Evolutionary conservation across 2,329 filamentous ascomycete species (phyloP).

Genomic region (Xylariaceae sp.): DNA sequence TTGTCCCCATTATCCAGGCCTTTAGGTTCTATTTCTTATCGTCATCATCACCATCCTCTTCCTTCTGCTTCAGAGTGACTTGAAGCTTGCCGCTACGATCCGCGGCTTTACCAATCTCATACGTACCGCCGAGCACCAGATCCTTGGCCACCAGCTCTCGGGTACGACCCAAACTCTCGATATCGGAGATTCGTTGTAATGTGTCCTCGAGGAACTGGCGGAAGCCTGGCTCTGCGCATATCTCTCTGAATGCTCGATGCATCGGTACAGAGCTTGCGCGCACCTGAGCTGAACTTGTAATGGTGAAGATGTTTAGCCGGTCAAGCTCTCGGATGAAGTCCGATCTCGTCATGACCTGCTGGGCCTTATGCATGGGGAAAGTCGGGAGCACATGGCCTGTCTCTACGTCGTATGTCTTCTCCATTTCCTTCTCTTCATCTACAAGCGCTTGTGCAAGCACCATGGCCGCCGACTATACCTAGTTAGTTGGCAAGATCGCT

Average conservation of each 20-base stretch:
- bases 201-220: constrained; percentile 77
- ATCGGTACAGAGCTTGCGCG: constrained; percentile 93
- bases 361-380: constrained; percentile 74
- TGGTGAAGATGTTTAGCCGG: constrained; percentile 90
- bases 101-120: constrained; percentile 48
- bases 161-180: constrained; percentile 90
- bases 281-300: constrained; percentile 80
- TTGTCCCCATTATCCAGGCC: not conserved
- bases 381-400: constrained; percentile 72
- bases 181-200: constrained; percentile 78
- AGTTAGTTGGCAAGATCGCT: constrained; percentile 5
- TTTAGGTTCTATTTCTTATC: constrained; percentile 12
- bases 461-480: constrained; percentile 76
- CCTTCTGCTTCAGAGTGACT: constrained; percentile 40
- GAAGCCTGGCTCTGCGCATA: constrained; percentile 73
- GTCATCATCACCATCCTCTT: constrained; percentile 35
- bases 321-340: constrained; percentile 94
- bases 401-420: constrained; percentile 60
- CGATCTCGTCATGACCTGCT: constrained; percentile 89
- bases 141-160: constrained; percentile 94
- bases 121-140: constrained; percentile 77
- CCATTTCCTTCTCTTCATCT: constrained; percentile 65
- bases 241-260: constrained; percentile 84
- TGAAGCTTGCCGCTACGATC: constrained; percentile 36
- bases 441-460: constrained; percentile 86